phyloP scores from a whole-genome alignment of 148 eudicot species.

The Chenopodium suecicum region DNA sequence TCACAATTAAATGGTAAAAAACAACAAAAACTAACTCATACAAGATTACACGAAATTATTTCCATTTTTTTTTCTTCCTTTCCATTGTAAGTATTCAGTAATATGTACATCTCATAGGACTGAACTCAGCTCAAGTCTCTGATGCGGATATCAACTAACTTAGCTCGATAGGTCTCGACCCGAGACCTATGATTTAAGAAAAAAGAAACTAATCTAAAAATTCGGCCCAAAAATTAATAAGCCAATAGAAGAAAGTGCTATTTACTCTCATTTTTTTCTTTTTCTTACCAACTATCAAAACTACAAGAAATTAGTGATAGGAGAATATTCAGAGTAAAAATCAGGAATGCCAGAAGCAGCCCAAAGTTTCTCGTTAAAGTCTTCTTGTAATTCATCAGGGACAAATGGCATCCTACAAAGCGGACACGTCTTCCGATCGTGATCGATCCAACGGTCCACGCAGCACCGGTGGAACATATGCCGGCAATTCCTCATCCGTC shows the following conservation, averaged over 20 bases:
- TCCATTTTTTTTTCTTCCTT: neutral
- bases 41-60: neutral
- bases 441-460: conserved; percentile 78
- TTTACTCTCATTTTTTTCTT: neutral
- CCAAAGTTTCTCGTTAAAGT: conserved; percentile 71
- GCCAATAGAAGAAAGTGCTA: neutral
- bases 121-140: neutral
- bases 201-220: neutral
- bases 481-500: conserved; percentile 48
- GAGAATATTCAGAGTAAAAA: conserved; percentile 55
- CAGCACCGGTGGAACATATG: conserved; percentile 55
- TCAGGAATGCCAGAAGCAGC: conserved; percentile 64
- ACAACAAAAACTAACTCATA: too few species aligned
- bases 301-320: conserved; percentile 32
- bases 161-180: neutral
- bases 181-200: neutral
- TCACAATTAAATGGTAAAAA: too few species aligned
- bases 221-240: neutral
- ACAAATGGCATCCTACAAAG: conserved; percentile 50
- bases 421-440: conserved; percentile 59
- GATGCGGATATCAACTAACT: neutral
- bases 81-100: conserved; percentile 19
- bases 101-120: conserved; percentile 17
- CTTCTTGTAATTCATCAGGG: conserved; percentile 55
- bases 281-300: neutral